Evolutionary conservation across 495 filamentous ascomycete genomes (phyloP).

Genomic region (Ramalina intermedia): DNA sequence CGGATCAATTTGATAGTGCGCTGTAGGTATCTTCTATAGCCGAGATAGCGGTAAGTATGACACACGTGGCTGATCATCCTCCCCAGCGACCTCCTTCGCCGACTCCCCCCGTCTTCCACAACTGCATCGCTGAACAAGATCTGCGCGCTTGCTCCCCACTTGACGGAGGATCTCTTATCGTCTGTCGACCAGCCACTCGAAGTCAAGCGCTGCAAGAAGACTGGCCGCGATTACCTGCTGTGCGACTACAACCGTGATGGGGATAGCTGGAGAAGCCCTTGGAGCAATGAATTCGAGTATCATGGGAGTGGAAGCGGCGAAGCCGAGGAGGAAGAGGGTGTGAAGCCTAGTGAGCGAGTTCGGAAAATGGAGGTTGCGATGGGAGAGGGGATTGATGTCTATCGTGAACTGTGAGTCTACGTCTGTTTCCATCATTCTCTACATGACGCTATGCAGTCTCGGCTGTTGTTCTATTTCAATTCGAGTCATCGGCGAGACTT

Average conservation of each 20-base stretch:
- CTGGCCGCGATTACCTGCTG: conserved; percentile 87
- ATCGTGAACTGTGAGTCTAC: conserved; percentile 61
- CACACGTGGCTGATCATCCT: conserved; percentile 4
- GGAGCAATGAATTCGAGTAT: conserved; percentile 97
- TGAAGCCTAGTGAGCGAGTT: conserved; percentile 71
- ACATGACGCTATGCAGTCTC: neutral
- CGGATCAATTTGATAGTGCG: conserved; percentile 47
- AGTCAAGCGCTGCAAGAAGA: conserved; percentile 69
- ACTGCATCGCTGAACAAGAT: conserved; percentile 70
- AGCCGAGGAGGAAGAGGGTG: conserved; percentile 44
- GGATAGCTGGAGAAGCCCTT: conserved; percentile 89
- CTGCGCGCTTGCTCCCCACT: conserved; percentile 70
- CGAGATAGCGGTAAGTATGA: neutral
- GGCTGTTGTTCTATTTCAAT: neutral
- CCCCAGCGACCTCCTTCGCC: conserved; percentile 87
- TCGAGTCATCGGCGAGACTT: neutral
- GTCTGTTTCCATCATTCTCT: neutral
- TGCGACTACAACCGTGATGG: conserved; percentile 99
- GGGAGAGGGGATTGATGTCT: conserved; percentile 94
- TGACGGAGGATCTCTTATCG: conserved; percentile 94
- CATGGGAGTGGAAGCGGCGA: conserved; percentile 29
- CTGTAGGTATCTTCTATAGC: conserved; percentile 30
- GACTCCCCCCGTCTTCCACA: conserved; percentile 86
- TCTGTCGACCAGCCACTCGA: conserved; percentile 93
- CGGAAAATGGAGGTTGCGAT: conserved; percentile 84